Percentiles rank a stretch among this genome's conserved stretches.
Conservation (phyloP, 495 filamentous ascomycete species). For the Talaromyces adpressus region DNA sequence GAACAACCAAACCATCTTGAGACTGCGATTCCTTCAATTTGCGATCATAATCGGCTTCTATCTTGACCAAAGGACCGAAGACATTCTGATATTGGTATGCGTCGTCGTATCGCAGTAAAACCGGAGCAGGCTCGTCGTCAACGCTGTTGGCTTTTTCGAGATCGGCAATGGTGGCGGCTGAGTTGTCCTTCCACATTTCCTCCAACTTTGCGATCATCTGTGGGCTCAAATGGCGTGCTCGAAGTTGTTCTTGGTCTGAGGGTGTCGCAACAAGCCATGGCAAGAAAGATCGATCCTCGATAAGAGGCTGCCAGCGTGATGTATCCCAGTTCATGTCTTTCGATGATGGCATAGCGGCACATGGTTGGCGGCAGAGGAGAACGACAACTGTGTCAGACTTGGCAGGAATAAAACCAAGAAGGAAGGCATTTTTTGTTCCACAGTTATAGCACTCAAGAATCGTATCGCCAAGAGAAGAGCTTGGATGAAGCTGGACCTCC, state of each 20-base stretch:
- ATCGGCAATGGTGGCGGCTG: conserved; percentile 81
- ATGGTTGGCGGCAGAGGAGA: conserved; percentile 92
- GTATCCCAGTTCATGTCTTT: conserved; percentile 99
- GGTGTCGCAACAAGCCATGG: conserved; percentile 88
- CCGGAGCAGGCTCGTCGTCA: conserved; percentile 91
- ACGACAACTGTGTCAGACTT: conserved; percentile 99
- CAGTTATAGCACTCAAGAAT: conserved; percentile 99
- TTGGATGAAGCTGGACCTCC: conserved; percentile 94
- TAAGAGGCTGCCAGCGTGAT: conserved; percentile 94
- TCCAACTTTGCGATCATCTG: conserved; percentile 96
- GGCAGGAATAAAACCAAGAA: conserved; percentile 99
- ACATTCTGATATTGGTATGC: conserved; percentile 99
- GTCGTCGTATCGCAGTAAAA: conserved; percentile 92
- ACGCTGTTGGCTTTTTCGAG: conserved; percentile 88
- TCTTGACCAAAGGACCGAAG: conserved; percentile 96
- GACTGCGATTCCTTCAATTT: conserved; percentile 98
- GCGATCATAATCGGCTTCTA: conserved; percentile 99
- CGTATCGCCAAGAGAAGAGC: conserved; percentile 93
- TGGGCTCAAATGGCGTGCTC: conserved; percentile 86
- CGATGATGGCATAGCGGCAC: conserved; percentile 87
- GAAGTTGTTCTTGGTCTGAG: conserved; percentile 90
- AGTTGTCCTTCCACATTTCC: conserved; percentile 98
- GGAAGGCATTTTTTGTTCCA: conserved; percentile 97
- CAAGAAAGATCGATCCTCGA: conserved; percentile 93
- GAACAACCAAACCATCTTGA: conserved; percentile 87